Base-by-base conservation (phyloP, 2,329 filamentous ascomycete species). In the Magnaporthiopsis rhizophila region DNA sequence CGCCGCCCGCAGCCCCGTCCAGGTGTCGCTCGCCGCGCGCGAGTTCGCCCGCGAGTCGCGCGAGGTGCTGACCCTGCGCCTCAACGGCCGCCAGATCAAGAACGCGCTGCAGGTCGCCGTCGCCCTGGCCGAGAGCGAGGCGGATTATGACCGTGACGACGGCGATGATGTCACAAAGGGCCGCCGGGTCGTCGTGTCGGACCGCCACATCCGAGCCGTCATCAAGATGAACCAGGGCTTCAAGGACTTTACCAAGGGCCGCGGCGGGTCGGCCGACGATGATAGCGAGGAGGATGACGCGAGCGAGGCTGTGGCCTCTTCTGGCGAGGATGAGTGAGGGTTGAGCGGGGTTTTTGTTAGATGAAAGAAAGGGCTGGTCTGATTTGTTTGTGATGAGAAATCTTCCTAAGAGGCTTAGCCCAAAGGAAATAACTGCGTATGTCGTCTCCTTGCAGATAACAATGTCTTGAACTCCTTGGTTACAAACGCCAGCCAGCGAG, bases 91-190 rank as follows among this genome's bases (percentile, higher is more conserved):
- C 18, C 71, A 74, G 66, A 74, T 73, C 59, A 67, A 71, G 63
- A 79, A 79, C 59, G 72, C 69, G 11, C 64, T 79, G 70, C 78
- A 80, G 70, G 80, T 78, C 1, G 78, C 78, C 0, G 72, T 80
- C 24, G 77, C 78, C 3, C 70, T 81, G 32, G 79, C 78, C 6
- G 78, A 80, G 72, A 21, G 26, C 58, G 58, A 60, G 28, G 58
- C 58, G 3, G 58, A 13, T 30, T 30, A 60, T 0, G 45, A 3
- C 12, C 26, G 4, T 12, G 36, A 4, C 4, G 45, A 5, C 9
- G 57, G 1, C 21, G 76, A 79, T 32, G 74, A 75, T 8, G 66
- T 75, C 30, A 76, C 77, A 30, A 72, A 74, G 45, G 72, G 69
- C 7, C 62, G 67, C 15, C 74, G 38, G 34, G 70, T 76, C 18